phyloP scores from a whole-genome alignment of 331 rosid species.

The Stylosanthes scabra region DNA sequence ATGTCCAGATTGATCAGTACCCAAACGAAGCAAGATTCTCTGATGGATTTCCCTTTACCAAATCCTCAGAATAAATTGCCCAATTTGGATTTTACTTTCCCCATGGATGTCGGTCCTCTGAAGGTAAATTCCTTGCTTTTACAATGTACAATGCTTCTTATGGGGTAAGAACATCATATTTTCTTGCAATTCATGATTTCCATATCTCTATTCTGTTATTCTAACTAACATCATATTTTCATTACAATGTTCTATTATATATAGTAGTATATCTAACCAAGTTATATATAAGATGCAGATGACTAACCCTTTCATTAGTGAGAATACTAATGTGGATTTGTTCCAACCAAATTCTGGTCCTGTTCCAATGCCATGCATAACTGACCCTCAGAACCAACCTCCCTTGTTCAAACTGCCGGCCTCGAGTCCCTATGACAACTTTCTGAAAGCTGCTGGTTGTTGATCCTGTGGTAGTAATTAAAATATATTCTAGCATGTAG shows the following conservation, averaged over 20 bases:
- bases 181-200: too few relatives aligned
- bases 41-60: constrained; percentile 37
- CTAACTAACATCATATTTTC: not conserved
- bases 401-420: constrained; percentile 73
- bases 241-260: constrained; percentile 1
- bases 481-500: constrained; percentile 22
- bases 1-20: constrained; percentile 75
- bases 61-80: constrained; percentile 45
- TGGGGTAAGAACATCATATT: too few relatives aligned
- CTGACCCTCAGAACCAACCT: constrained; percentile 57
- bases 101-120: constrained; percentile 21
- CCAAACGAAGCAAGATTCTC: constrained; percentile 53
- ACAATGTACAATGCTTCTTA: not conserved
- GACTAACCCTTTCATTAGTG: constrained; percentile 44
- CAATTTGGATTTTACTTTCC: constrained; percentile 29
- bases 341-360: constrained; percentile 33
- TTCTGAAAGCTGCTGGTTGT: constrained; percentile 96
- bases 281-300: constrained; percentile 58
- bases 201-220: too few relatives aligned
- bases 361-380: constrained; percentile 47
- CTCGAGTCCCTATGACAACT: constrained; percentile 87
- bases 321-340: constrained; percentile 41
- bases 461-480: constrained; percentile 46
- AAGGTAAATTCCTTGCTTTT: constrained; percentile 52
- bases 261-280: constrained; percentile 37